Conservation (phyloP, 306 rosid species). For the Erythrophleum fordii region DNA sequence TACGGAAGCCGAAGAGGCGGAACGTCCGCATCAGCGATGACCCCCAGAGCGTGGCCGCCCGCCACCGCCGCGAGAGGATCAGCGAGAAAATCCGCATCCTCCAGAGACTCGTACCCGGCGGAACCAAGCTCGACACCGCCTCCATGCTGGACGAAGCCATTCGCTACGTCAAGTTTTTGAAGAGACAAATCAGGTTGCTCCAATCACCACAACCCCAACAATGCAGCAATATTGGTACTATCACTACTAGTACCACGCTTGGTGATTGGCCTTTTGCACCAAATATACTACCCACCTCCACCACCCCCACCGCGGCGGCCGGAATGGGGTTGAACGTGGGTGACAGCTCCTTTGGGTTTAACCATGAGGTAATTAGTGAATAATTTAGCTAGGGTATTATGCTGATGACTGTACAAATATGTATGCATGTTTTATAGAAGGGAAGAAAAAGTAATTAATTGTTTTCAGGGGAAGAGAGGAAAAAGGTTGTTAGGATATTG, state of each 20-base stretch:
- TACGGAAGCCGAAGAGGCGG: conserved; percentile 71
- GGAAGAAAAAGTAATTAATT: background rate
- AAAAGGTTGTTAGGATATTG: conserved; percentile 57
- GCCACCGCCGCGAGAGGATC: conserved; percentile 85
- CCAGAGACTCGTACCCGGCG: conserved; percentile 92
- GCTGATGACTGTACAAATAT: background rate
- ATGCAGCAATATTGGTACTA: background rate
- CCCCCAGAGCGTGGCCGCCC: conserved; percentile 91
- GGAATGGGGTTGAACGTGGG: conserved; percentile 12
- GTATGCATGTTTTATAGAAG: background rate
- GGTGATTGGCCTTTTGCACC: conserved; percentile 32
- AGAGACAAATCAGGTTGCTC: conserved; percentile 76
- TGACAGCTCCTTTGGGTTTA: conserved; percentile 29
- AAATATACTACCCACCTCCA: background rate
- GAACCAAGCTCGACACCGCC: conserved; percentile 92
- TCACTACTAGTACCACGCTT: background rate
- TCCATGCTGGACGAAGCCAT: conserved; percentile 95
- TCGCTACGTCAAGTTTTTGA: conserved; percentile 87
- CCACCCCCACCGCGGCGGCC: background rate
- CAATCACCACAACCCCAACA: conserved; percentile 41
- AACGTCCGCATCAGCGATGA: conserved; percentile 92
- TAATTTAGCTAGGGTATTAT: conserved; percentile 10
- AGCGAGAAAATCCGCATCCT: conserved; percentile 88
- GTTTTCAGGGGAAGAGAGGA: background rate
- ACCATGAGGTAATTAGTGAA: conserved; percentile 50